Evolutionary conservation across 2,329 filamentous ascomycete genomes (phyloP).

Genomic region (Endothia cerciana): DNA sequence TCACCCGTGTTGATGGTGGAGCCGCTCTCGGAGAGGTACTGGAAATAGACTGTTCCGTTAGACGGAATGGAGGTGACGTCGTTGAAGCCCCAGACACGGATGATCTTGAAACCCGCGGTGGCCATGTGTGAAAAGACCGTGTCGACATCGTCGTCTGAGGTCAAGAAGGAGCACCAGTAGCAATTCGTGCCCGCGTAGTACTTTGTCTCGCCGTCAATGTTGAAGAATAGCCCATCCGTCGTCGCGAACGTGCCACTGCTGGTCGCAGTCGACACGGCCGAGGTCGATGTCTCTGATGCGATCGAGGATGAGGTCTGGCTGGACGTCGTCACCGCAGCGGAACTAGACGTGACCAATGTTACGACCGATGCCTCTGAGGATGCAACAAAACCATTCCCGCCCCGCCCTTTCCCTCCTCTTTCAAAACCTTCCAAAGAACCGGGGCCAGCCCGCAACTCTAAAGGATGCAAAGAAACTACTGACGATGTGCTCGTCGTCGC

Average conservation of each 20-base stretch:
- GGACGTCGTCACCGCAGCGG: conserved; percentile 4
- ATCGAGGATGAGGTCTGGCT: conserved; percentile 14
- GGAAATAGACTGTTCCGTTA: conserved; percentile 51
- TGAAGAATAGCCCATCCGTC: conserved; percentile 39
- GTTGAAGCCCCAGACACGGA: conserved; percentile 67
- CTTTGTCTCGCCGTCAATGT: conserved; percentile 46
- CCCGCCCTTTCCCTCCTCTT: not conserved
- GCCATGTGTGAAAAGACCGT: conserved; percentile 43
- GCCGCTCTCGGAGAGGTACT: conserved; percentile 51
- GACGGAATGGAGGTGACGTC: conserved; percentile 50
- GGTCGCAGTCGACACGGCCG: conserved; percentile 23
- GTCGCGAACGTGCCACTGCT: conserved; percentile 31
- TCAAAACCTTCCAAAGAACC: conserved; percentile 7
- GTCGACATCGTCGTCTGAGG: conserved; percentile 49
- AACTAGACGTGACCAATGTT: conserved; percentile 9
- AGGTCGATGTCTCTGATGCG: conserved; percentile 19
- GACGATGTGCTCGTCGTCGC: conserved; percentile 25
- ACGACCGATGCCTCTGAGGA: conserved; percentile 9
- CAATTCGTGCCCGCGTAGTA: conserved; percentile 57
- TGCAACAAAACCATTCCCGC: not conserved
- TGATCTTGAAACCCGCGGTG: conserved; percentile 48
- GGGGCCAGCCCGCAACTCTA: conserved; percentile 22
- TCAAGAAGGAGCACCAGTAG: conserved; percentile 58
- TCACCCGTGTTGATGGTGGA: conserved; percentile 64
- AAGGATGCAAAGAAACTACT: conserved; percentile 23